Conservation (phyloP, 1,284 basidiomycete species). For the Tetrapyrgos nigripes region DNA sequence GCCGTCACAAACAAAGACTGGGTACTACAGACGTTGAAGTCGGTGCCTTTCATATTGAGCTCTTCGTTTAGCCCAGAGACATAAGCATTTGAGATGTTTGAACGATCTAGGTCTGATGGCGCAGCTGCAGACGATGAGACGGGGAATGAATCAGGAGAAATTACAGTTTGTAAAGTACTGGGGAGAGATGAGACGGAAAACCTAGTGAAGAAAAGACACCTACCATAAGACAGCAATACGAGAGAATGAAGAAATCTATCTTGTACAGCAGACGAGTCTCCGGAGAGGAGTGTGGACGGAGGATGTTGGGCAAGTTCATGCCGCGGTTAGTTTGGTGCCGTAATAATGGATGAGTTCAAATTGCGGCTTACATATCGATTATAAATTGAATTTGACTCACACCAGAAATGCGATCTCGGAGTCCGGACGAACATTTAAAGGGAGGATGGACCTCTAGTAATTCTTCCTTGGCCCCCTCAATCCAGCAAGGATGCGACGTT, state of each 20-base stretch:
- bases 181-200: slow-evolving; percentile 7
- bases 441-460: too few relatives aligned
- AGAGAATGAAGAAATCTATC: slow-evolving; percentile 71
- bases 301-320: too few relatives aligned
- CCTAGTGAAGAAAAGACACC: slow-evolving; percentile 7
- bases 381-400: too few relatives aligned
- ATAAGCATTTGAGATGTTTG: slow-evolving; percentile 74
- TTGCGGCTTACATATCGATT: too few relatives aligned
- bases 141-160: slow-evolving; percentile 20
- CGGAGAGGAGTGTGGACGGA: too few relatives aligned
- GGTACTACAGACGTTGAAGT: slow-evolving; percentile 65
- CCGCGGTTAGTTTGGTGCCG: too few relatives aligned
- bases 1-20: slow-evolving; percentile 5
- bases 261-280: slow-evolving; percentile 60
- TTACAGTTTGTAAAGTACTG: slow-evolving; percentile 73
- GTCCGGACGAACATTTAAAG: too few relatives aligned
- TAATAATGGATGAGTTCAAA: too few relatives aligned
- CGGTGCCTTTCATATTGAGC: slow-evolving; percentile 70
- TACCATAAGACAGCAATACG: slow-evolving; percentile 62
- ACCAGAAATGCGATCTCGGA: too few relatives aligned
- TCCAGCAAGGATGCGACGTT: too few relatives aligned
- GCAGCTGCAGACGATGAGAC: not conserved
- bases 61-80: slow-evolving; percentile 88
- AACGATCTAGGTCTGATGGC: slow-evolving; percentile 66
- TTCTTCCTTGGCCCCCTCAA: too few relatives aligned